phyloP scores from a whole-genome alignment of 1,284 basidiomycete species.

The Leccinum subfulvum region DNA sequence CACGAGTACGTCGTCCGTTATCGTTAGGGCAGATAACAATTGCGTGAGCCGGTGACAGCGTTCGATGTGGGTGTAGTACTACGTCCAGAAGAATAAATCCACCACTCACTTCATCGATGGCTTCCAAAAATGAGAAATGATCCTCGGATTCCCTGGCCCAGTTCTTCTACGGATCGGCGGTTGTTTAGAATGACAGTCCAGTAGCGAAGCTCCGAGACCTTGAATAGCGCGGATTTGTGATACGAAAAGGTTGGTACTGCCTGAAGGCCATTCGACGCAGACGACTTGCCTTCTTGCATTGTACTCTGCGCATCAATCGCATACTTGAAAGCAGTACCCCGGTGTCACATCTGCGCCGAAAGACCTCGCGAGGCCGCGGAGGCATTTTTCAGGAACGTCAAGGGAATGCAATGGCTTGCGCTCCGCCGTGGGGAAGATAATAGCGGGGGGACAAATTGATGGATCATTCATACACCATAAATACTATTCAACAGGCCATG shows the following conservation, averaged over 20 bases:
- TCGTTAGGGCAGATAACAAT: not conserved
- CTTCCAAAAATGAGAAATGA: slow-evolving; percentile 39
- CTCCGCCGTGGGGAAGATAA: no score
- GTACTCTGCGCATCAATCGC: not conserved
- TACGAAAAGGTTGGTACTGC: not conserved
- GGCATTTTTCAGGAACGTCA: no score
- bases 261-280: not conserved
- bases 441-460: no score
- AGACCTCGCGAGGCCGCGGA: no score
- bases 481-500: no score
- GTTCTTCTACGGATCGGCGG: slow-evolving; percentile 38
- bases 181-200: slow-evolving; percentile 44
- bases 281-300: not conserved
- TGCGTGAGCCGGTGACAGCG: slow-evolving; percentile 17
- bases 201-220: slow-evolving; percentile 36
- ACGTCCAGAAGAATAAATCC: not conserved
- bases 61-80: not conserved
- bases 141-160: slow-evolving; percentile 41
- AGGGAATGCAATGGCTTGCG: no score
- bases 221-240: slow-evolving; percentile 36
- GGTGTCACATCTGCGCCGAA: no score
- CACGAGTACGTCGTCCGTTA: no score
- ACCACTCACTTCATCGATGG: slow-evolving; percentile 33
- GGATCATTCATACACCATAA: no score
- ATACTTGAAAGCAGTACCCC: not conserved